Conservation (phyloP, 768 basidiomycete genomes). For the Boletus rex-veris region DNA sequence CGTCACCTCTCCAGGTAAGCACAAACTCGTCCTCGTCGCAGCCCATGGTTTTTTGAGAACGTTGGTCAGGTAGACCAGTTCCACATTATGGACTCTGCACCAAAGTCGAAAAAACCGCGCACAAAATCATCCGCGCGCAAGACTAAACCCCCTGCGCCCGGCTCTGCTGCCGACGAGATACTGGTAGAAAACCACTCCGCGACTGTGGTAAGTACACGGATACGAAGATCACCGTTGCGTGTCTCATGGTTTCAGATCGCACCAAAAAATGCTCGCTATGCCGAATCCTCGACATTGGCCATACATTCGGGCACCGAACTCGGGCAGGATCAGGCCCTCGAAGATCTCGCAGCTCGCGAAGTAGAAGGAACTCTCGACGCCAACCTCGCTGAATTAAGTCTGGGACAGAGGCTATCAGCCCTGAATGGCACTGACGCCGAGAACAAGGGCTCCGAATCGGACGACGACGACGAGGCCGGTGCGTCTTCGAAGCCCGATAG, state of each 20-base stretch:
- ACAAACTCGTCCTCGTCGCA: neutral
- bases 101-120: constrained; percentile 50
- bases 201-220: constrained; percentile 16
- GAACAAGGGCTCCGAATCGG: constrained; percentile 36
- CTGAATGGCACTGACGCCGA: constrained; percentile 48
- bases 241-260: constrained; percentile 34
- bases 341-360: constrained; percentile 47
- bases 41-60: neutral
- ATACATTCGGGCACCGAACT: constrained; percentile 65
- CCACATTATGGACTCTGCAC: constrained; percentile 39
- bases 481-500: constrained; percentile 14
- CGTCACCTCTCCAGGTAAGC: neutral
- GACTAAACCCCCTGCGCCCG: constrained; percentile 4
- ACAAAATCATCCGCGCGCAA: constrained; percentile 43
- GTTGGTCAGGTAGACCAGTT: neutral
- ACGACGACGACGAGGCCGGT: constrained; percentile 47
- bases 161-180: constrained; percentile 15
- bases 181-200: constrained; percentile 23
- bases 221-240: neutral
- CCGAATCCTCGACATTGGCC: constrained; percentile 56
- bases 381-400: constrained; percentile 84
- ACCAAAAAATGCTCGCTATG: constrained; percentile 59
- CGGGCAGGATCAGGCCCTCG: constrained; percentile 52
- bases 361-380: constrained; percentile 73
- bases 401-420: constrained; percentile 86